These are phyloP conservation scores for Camelina laxa DNA, from an alignment of 345 rosid species.

Conservation along the genomic window DNA sequence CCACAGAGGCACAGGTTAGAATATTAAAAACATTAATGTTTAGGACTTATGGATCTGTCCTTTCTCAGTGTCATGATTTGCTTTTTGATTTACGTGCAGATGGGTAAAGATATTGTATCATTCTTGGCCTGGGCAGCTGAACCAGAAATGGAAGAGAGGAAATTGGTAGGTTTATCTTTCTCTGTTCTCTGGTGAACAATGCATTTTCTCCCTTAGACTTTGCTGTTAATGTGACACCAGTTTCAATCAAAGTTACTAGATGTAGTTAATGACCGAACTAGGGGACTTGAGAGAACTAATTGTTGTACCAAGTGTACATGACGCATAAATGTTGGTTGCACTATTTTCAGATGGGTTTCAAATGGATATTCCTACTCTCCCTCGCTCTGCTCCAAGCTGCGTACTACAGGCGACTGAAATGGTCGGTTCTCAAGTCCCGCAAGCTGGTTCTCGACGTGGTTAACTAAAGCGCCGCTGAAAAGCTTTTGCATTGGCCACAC, in stretches of 20 bases:
- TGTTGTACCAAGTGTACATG: slow-evolving; percentile 10
- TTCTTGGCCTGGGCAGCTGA: slow-evolving; percentile 99
- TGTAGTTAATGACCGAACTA: slow-evolving; percentile 6
- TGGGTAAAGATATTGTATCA: slow-evolving; percentile 97
- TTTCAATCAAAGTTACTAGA: neutral
- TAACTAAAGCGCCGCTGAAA: slow-evolving; percentile 53
- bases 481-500: slow-evolving; percentile 25
- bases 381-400: slow-evolving; percentile 93
- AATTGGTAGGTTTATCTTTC: slow-evolving; percentile 60
- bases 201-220: neutral
- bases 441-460: slow-evolving; percentile 88
- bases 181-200: neutral
- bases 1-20: slow-evolving; percentile 94
- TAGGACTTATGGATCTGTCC: neutral
- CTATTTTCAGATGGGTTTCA: slow-evolving; percentile 92
- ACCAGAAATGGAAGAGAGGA: slow-evolving; percentile 99
- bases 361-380: slow-evolving; percentile 95
- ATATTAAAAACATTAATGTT: neutral
- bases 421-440: slow-evolving; percentile 93
- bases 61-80: slow-evolving; percentile 4
- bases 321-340: neutral
- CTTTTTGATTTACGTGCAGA: slow-evolving; percentile 52
- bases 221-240: neutral
- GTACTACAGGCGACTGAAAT: slow-evolving; percentile 87
- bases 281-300: neutral